Evolutionary conservation across 768 basidiomycete genomes (phyloP).

Genomic region (Amyloporia xantha): DNA sequence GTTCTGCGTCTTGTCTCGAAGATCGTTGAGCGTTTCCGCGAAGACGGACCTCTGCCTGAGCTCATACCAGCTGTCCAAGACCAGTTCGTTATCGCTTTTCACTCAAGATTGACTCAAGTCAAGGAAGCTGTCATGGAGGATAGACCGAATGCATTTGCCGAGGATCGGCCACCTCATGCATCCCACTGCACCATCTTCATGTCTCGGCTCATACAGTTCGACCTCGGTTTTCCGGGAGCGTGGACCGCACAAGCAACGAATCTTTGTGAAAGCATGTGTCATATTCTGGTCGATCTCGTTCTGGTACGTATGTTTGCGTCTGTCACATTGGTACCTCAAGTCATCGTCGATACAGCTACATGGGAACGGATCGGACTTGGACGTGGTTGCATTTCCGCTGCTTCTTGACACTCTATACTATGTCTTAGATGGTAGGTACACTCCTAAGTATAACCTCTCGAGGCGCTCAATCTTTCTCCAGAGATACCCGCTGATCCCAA

Average conservation of each 20-base stretch:
- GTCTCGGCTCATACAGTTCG: slow-evolving; percentile 65
- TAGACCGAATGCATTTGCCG: slow-evolving; percentile 13
- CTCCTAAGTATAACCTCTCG: background rate
- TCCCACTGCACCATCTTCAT: slow-evolving; percentile 47
- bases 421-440: slow-evolving; percentile 58
- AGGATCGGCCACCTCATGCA: slow-evolving; percentile 14
- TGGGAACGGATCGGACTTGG: slow-evolving; percentile 44
- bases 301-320: slow-evolving; percentile 10
- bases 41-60: slow-evolving; percentile 35
- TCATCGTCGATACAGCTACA: no score
- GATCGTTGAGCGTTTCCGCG: slow-evolving; percentile 60
- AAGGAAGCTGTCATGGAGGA: slow-evolving; percentile 23
- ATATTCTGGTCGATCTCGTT: slow-evolving; percentile 33
- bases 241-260: slow-evolving; percentile 52
- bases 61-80: slow-evolving; percentile 54
- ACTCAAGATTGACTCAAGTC: slow-evolving; percentile 37
- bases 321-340: slow-evolving; percentile 4
- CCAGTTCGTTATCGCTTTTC: slow-evolving; percentile 45
- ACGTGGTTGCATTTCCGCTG: slow-evolving; percentile 55
- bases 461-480: slow-evolving; percentile 20
- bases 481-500: slow-evolving; percentile 60
- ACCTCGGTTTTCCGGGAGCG: slow-evolving; percentile 52
- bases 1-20: slow-evolving; percentile 63
- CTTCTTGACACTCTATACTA: slow-evolving; percentile 71
- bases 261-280: slow-evolving; percentile 35